Percentiles rank a stretch among this genome's conserved stretches.
Conservation (phyloP, 352 stramenopile genomes). For the Pythium sukuiense region DNA sequence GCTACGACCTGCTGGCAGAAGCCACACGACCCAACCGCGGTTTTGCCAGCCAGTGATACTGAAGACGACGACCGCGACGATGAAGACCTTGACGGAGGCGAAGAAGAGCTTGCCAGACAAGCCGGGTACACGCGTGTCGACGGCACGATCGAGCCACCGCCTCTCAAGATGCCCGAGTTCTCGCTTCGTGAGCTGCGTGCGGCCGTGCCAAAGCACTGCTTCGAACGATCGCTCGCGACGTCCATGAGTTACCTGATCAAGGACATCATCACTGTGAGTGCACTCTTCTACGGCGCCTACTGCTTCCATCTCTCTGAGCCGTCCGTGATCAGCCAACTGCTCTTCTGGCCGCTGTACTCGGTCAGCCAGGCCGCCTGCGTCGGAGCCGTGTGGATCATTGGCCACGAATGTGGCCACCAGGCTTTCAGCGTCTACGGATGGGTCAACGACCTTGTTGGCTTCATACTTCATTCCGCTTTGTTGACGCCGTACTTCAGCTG, state of each 20-base stretch:
- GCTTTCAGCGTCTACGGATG: slow-evolving; percentile 91
- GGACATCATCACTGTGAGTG: slow-evolving; percentile 89
- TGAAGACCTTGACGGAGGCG: background rate
- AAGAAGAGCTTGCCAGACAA: background rate
- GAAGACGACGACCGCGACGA: background rate
- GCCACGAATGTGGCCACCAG: background rate
- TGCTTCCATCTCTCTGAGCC: slow-evolving; percentile 60
- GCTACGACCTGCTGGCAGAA: too few species aligned
- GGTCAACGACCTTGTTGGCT: slow-evolving; percentile 96
- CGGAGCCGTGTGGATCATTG: slow-evolving; percentile 40
- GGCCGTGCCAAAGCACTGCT: slow-evolving; percentile 95
- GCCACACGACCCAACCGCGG: too few species aligned
- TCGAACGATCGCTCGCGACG: slow-evolving; percentile 92
- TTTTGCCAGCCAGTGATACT: background rate
- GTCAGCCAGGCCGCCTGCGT: slow-evolving; percentile 83
- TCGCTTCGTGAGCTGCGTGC: slow-evolving; percentile 89
- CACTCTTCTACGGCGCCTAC: slow-evolving; percentile 87
- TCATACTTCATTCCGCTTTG: slow-evolving; percentile 95
- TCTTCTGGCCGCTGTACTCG: slow-evolving; percentile 93
- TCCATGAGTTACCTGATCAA: slow-evolving; percentile 91
- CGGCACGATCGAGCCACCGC: slow-evolving; percentile 69
- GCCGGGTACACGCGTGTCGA: slow-evolving; percentile 75
- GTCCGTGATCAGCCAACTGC: slow-evolving; percentile 34
- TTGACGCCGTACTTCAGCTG: slow-evolving; percentile 99
- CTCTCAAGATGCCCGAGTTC: slow-evolving; percentile 83